Evolutionary conservation across 306 rosid genomes (phyloP).

Genomic region (Cicer yamashitae): DNA sequence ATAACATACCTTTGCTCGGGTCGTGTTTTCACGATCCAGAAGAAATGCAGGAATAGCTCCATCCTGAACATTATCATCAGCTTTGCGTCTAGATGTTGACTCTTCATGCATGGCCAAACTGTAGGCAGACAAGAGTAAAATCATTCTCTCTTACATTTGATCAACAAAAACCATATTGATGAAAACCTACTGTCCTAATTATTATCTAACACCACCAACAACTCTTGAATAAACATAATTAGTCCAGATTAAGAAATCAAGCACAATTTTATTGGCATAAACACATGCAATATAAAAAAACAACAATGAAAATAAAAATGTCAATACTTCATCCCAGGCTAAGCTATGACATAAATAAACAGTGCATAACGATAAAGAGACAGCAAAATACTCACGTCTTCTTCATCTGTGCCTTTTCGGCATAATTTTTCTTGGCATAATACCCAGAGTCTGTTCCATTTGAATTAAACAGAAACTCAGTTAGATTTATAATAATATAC

Average conservation of each 20-base stretch:
- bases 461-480: slow-evolving; percentile 21
- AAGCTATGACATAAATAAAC: not conserved
- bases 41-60: slow-evolving; percentile 88
- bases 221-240: slow-evolving; percentile 9
- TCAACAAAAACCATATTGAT: not conserved
- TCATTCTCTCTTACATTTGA: slow-evolving; percentile 16
- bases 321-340: not conserved
- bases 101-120: slow-evolving; percentile 93
- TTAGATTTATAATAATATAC: not conserved
- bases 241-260: not conserved
- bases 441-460: slow-evolving; percentile 70
- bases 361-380: not conserved
- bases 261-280: not conserved
- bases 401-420: slow-evolving; percentile 86
- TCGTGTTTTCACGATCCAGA: slow-evolving; percentile 85
- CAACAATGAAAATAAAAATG: not conserved
- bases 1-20: slow-evolving; percentile 71
- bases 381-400: slow-evolving; percentile 68
- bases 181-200: not conserved
- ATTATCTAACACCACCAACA: not conserved
- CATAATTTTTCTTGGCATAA: slow-evolving; percentile 85
- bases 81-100: slow-evolving; percentile 77
- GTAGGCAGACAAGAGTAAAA: slow-evolving; percentile 31
- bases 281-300: not conserved
- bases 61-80: slow-evolving; percentile 80